Conservation (phyloP, 192 early-diverging fungal species). For the Coemansia biformis region DNA sequence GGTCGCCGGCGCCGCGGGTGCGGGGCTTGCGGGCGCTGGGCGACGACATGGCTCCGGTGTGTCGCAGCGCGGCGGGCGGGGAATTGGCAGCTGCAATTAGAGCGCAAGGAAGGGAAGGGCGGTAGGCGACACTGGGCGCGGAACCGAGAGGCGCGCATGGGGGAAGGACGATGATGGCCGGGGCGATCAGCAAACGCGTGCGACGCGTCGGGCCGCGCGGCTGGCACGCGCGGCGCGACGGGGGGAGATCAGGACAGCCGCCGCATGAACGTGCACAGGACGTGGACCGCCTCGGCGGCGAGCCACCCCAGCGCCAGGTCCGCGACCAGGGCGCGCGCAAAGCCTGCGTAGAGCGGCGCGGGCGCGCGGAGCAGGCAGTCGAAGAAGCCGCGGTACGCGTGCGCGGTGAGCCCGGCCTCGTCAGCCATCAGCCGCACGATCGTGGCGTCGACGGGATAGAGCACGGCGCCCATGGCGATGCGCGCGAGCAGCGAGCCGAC, state of each 20-base stretch:
- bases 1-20: slow-evolving; percentile 9
- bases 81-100: background rate
- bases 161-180: too few relatives aligned
- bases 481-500: slow-evolving; percentile 6
- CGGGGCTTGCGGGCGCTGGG: background rate
- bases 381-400: slow-evolving; percentile 5
- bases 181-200: too few relatives aligned
- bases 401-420: slow-evolving; percentile 22
- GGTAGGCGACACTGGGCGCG: background rate
- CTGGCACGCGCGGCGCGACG: background rate
- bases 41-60: background rate
- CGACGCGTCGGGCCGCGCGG: background rate
- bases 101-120: background rate
- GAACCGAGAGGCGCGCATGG: too few relatives aligned
- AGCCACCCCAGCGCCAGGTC: slow-evolving; percentile 28
- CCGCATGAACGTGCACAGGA: slow-evolving; percentile 25
- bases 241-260: background rate
- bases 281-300: slow-evolving; percentile 25
- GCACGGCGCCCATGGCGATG: slow-evolving; percentile 2
- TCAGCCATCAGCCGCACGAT: slow-evolving; percentile 35
- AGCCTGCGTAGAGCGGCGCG: slow-evolving; percentile 20
- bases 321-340: slow-evolving; percentile 4
- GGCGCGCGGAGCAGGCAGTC: slow-evolving; percentile 14
- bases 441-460: slow-evolving; percentile 29
- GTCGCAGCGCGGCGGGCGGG: too few relatives aligned